These are phyloP conservation scores for Nyssa sinensis DNA, from an alignment of 148 eudicot genomes.

Conservation along the genomic window DNA sequence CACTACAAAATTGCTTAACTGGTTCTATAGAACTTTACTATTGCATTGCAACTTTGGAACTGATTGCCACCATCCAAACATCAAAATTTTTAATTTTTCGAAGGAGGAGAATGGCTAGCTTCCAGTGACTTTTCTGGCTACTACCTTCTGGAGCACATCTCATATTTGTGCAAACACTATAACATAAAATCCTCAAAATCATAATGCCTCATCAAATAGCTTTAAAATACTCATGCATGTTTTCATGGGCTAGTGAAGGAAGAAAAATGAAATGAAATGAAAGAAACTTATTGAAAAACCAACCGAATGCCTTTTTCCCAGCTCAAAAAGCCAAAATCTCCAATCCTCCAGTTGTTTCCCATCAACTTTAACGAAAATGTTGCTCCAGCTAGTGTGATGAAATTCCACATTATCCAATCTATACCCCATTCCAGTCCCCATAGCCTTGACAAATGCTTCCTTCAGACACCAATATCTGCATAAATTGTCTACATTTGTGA, in stretches of 20 bases:
- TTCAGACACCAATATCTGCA: conserved; percentile 88
- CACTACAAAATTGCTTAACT: too few relatives aligned
- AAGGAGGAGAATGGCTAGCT: neutral
- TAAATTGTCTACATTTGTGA: neutral
- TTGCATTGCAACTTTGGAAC: too few relatives aligned
- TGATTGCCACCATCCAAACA: too few relatives aligned
- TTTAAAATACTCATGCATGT: too few relatives aligned
- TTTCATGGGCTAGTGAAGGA: neutral
- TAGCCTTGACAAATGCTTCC: conserved; percentile 88
- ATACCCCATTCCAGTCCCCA: conserved; percentile 61
- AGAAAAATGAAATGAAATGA: neutral
- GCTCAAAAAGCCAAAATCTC: conserved; percentile 65
- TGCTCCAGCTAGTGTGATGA: conserved; percentile 53
- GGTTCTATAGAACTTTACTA: too few relatives aligned
- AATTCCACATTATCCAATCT: conserved; percentile 57
- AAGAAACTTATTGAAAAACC: conserved; percentile 24
- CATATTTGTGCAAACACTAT: neutral
- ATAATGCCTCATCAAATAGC: too few relatives aligned
- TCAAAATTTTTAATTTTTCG: too few relatives aligned
- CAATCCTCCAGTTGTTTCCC: conserved; percentile 48
- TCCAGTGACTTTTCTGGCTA: neutral
- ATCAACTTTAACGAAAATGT: conserved; percentile 49
- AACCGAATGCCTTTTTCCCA: conserved; percentile 55
- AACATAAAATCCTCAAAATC: too few relatives aligned
- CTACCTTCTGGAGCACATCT: neutral